Percentiles rank a stretch among this genome's conserved stretches.
Conservation (phyloP, 2,329 filamentous ascomycete species). For the Sclerotinia sclerotiorum region DNA sequence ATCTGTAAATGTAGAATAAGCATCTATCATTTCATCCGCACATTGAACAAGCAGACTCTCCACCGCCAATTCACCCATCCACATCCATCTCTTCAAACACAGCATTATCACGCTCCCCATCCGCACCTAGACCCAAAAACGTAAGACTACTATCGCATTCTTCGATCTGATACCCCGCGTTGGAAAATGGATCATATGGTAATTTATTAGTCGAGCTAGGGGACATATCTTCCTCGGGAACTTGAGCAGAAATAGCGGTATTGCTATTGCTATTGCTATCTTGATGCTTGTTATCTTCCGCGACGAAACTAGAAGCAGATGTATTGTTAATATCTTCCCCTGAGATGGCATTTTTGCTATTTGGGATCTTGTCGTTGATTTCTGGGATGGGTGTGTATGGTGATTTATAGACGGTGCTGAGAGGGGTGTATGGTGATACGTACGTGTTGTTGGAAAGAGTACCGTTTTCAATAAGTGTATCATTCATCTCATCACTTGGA, state of each 20-base stretch:
- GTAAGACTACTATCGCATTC: no score
- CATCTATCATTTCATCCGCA: constrained; percentile 71
- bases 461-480: not conserved
- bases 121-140: no score
- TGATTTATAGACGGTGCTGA: not conserved
- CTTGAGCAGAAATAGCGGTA: not conserved
- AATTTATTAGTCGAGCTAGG: no score
- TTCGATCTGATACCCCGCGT: no score
- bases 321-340: not conserved
- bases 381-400: not conserved
- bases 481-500: not conserved
- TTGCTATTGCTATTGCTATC: not conserved
- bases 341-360: not conserved
- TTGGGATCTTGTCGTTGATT: accelerated
- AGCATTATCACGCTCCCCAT: no score
- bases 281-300: not conserved
- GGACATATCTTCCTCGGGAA: no score
- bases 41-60: constrained; percentile 77
- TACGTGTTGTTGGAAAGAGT: not conserved
- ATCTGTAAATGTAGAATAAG: constrained; percentile 47
- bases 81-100: constrained; percentile 16
- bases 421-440: not conserved
- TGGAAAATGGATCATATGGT: no score
- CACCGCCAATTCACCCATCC: constrained; percentile 51
- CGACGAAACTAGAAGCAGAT: not conserved